Conservation (phyloP, 2,329 filamentous ascomycete species). For the Fusarium sp. region DNA sequence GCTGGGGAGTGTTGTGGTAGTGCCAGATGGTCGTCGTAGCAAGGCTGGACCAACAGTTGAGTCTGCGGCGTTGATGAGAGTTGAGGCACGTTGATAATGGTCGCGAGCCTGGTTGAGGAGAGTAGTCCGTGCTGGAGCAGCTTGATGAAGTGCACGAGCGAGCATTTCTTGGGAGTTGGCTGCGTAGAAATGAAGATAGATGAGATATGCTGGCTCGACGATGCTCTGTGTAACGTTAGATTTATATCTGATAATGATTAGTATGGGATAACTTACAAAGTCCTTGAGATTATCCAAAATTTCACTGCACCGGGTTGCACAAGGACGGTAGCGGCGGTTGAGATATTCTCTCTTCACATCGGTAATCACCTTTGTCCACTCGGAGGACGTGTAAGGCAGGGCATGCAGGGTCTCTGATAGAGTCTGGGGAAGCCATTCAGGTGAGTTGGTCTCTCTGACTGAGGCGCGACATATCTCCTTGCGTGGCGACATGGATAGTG, state of each 20-base stretch:
- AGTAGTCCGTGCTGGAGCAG: conserved; percentile 58
- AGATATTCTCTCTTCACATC: conserved; percentile 67
- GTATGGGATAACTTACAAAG: conserved; percentile 49
- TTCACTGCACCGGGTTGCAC: conserved; percentile 63
- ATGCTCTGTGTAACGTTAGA: conserved; percentile 46
- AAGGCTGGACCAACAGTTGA: conserved; percentile 53
- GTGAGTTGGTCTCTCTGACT: conserved; percentile 4
- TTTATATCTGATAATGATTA: not conserved
- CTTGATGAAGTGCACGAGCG: conserved; percentile 59
- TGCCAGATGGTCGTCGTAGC: conserved; percentile 54
- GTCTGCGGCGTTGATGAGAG: conserved; percentile 61
- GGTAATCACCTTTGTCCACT: conserved; percentile 63
- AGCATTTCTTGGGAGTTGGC: conserved; percentile 69
- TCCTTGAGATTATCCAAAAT: conserved; percentile 62
- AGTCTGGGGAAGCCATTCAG: conserved; percentile 26
- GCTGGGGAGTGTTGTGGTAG: conserved; percentile 46
- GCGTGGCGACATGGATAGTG: conserved; percentile 28
- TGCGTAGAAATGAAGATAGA: conserved; percentile 72
- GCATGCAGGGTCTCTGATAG: conserved; percentile 40
- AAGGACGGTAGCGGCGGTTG: conserved; percentile 62
- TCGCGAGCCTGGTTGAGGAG: conserved; percentile 63
- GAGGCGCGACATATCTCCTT: conserved; percentile 21
- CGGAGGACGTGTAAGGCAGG: conserved; percentile 57
- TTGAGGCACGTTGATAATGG: conserved; percentile 62
- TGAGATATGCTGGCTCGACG: conserved; percentile 64